A percentile compares a stretch with the other conserved stretches of the same genome.
Conservation (phyloP, 768 basidiomycete species). For the Boletus speciosus region DNA sequence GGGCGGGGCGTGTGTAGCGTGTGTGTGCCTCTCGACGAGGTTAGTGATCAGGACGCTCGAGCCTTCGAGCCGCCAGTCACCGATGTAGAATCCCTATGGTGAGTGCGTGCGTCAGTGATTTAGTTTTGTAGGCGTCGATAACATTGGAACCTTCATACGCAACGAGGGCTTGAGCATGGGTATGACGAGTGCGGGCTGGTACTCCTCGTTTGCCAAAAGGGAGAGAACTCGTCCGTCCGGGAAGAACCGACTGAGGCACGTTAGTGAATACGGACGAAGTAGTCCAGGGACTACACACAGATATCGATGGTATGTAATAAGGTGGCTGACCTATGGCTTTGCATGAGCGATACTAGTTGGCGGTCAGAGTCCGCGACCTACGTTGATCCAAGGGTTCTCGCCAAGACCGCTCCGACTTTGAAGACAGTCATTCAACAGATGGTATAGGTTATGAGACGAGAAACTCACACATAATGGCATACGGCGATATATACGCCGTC, state of each 20-base stretch:
- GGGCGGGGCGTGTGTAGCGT: background rate
- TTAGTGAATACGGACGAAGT: conserved; percentile 1
- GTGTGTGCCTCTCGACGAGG: conserved; percentile 48
- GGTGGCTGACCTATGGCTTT: conserved; percentile 61
- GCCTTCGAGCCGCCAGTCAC: conserved; percentile 68
- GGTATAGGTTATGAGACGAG: background rate
- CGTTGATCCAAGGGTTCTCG: conserved; percentile 86
- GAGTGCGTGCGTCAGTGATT: background rate
- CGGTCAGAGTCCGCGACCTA: conserved; percentile 36
- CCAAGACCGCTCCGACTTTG: conserved; percentile 56
- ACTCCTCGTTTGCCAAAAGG: conserved; percentile 77
- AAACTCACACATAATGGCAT: conserved; percentile 77
- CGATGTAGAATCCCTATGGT: conserved; percentile 66
- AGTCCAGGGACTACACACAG: conserved; percentile 47
- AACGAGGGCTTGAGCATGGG: conserved; percentile 72
- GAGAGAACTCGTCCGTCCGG: conserved; percentile 85
- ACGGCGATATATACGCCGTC: conserved; percentile 92
- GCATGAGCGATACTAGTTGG: conserved; percentile 4
- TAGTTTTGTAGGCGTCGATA: background rate
- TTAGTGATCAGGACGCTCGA: conserved; percentile 58
- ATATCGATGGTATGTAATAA: conserved; percentile 92
- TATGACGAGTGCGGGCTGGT: conserved; percentile 66
- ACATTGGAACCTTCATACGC: conserved; percentile 61
- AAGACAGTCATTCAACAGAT: conserved; percentile 1
- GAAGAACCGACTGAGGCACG: conserved; percentile 67